Conservation (phyloP, 2,329 filamentous ascomycete species). For the Fusarium marasasianum region DNA sequence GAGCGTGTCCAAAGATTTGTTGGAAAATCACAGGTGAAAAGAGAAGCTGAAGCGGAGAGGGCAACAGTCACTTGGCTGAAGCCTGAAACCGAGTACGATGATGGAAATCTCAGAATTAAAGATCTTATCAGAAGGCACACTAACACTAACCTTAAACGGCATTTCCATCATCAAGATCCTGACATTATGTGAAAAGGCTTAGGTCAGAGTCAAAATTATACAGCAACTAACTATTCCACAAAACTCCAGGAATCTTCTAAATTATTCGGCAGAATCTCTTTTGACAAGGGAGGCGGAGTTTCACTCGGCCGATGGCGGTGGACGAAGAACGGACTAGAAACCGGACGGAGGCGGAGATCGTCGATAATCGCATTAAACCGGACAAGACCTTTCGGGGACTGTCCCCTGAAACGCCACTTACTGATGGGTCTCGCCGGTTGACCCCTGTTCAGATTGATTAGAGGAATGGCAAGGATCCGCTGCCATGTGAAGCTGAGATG, state of each 20-base stretch:
- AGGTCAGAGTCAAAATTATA: background rate
- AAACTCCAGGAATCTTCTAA: background rate
- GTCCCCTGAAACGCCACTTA: background rate
- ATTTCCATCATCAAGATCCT: background rate
- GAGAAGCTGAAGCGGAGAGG: too few species aligned
- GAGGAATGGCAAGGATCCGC: background rate
- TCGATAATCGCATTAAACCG: background rate
- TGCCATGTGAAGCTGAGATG: background rate
- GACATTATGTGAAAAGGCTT: background rate
- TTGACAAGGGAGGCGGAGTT: background rate
- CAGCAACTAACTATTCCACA: background rate
- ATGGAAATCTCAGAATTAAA: background rate
- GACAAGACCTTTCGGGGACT: background rate
- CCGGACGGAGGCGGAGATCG: background rate
- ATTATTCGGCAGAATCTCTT: background rate
- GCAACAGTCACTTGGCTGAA: too few species aligned
- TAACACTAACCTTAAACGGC: background rate
- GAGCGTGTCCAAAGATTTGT: too few species aligned
- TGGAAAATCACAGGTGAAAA: background rate
- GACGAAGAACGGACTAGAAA: background rate
- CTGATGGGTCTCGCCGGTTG: background rate
- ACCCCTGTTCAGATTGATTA: background rate
- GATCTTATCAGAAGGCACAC: background rate
- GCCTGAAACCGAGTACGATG: background rate
- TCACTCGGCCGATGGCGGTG: background rate